A percentile compares a stretch with the other conserved stretches of the same genome.
Conservation (phyloP, 306 rosid species). For the Dicorynia guianensis region DNA sequence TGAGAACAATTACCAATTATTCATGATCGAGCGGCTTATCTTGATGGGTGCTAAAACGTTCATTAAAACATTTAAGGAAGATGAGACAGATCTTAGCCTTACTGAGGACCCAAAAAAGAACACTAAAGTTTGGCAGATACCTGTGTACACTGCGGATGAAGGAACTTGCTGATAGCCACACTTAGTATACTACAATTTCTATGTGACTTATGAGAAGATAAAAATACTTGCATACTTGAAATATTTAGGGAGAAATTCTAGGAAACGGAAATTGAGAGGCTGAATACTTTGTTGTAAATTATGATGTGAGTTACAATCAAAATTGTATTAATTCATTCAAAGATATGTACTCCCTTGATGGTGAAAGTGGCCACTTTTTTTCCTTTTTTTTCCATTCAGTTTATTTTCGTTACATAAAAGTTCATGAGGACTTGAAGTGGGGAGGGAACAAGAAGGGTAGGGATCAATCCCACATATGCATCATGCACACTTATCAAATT, state of each 20-base stretch:
- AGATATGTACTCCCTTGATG: constrained; percentile 21
- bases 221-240: constrained; percentile 4
- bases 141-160: constrained; percentile 73
- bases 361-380: constrained; percentile 23
- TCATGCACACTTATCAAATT: too few relatives aligned
- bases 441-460: too few relatives aligned
- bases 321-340: constrained; percentile 45
- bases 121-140: constrained; percentile 85
- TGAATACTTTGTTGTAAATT: constrained; percentile 55
- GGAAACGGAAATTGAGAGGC: constrained; percentile 38
- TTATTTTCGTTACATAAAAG: too few relatives aligned
- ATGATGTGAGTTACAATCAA: constrained; percentile 37
- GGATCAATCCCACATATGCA: too few relatives aligned
- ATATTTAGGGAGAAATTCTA: constrained; percentile 15
- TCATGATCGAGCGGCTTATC: constrained; percentile 91
- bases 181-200: constrained; percentile 4
- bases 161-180: constrained; percentile 51
- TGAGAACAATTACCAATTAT: constrained; percentile 82
- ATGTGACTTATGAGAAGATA: not conserved
- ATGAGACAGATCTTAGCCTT: constrained; percentile 72
- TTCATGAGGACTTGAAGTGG: too few relatives aligned
- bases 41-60: constrained; percentile 80
- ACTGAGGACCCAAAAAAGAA: constrained; percentile 95
- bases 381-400: not conserved
- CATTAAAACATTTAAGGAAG: constrained; percentile 88